Evolutionary conservation across 2,329 filamentous ascomycete species (phyloP).

Genomic region (Alternaria brassicae): DNA sequence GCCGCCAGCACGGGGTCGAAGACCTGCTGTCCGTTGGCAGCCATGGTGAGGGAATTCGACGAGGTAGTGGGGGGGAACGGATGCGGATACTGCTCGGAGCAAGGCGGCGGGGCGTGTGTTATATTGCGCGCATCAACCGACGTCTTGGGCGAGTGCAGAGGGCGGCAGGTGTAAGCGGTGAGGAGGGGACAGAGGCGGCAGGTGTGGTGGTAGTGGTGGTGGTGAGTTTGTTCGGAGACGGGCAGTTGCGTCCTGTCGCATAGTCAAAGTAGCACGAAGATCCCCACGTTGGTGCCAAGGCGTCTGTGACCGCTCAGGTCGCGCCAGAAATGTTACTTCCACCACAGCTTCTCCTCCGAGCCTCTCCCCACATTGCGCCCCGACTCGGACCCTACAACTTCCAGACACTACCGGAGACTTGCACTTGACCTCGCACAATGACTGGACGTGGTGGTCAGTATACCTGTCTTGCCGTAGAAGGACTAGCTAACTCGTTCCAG

Average conservation of each 20-base stretch:
- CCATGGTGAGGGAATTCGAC: slow-evolving; percentile 62
- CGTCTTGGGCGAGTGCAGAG: neutral
- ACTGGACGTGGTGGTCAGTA: slow-evolving; percentile 44
- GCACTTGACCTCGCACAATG: slow-evolving; percentile 27
- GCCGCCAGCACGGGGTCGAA: slow-evolving; percentile 88
- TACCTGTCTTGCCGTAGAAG: neutral
- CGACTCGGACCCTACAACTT: slow-evolving; percentile 9
- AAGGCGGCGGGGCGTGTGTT: slow-evolving; percentile 36
- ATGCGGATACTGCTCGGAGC: slow-evolving; percentile 35
- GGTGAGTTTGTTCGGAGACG: slow-evolving; percentile 29
- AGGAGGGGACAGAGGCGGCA: slow-evolving; percentile 1
- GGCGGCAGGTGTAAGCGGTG: slow-evolving; percentile 7
- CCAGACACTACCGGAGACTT: slow-evolving; percentile 7
- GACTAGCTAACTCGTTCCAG: slow-evolving; percentile 53
- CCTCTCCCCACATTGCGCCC: slow-evolving; percentile 18
- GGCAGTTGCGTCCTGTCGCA: slow-evolving; percentile 33
- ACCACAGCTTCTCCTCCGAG: slow-evolving; percentile 27
- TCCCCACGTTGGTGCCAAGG: slow-evolving; percentile 36
- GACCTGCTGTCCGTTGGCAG: slow-evolving; percentile 70
- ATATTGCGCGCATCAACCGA: slow-evolving; percentile 35
- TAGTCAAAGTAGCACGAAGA: slow-evolving; percentile 33
- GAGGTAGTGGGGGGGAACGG: slow-evolving; percentile 23
- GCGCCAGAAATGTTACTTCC: slow-evolving; percentile 34
- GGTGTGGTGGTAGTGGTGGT: slow-evolving; percentile 14
- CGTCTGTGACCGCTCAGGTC: slow-evolving; percentile 32